phyloP scores from a whole-genome alignment of 495 filamentous ascomycete genomes.

The Aspergillus haitiensis region DNA sequence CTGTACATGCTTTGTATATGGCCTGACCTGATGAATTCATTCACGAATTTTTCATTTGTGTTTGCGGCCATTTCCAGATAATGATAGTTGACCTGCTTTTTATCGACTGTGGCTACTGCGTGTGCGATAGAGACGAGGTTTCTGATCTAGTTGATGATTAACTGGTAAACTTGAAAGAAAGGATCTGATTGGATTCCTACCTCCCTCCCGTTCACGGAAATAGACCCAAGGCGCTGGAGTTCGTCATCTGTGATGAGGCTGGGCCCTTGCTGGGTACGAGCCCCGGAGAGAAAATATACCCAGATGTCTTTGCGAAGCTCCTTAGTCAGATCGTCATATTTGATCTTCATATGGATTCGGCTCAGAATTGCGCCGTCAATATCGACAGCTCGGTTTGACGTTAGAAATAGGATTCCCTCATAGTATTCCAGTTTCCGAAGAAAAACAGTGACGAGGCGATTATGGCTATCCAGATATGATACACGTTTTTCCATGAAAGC shows the following conservation, averaged over 20 bases:
- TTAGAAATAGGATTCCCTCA: no score
- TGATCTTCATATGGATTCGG: no score
- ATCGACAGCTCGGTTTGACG: no score
- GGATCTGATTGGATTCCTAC: neutral
- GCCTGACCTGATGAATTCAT: slow-evolving; percentile 20
- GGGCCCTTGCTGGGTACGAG: neutral
- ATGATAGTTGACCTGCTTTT: slow-evolving; percentile 23
- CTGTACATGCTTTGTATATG: neutral
- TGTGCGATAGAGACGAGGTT: slow-evolving; percentile 26
- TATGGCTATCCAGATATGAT: no score
- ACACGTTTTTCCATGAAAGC: no score
- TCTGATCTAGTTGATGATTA: slow-evolving; percentile 25
- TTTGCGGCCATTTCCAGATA: slow-evolving; percentile 27
- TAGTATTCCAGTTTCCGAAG: no score
- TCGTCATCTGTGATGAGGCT: neutral
- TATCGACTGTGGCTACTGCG: slow-evolving; percentile 21
- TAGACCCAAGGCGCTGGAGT: neutral
- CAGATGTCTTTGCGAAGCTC: neutral
- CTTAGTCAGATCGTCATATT: neutral
- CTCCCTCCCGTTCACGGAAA: neutral
- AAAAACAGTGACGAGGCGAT: no score
- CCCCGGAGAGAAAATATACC: neutral
- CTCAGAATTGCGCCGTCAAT: no score
- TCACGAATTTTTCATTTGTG: slow-evolving; percentile 25
- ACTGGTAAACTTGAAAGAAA: neutral